Evolutionary conservation across 2,329 filamentous ascomycete genomes (phyloP), one percentile per base, ranked within the genome.

Genomic region (Drechslera avenae): DNA sequence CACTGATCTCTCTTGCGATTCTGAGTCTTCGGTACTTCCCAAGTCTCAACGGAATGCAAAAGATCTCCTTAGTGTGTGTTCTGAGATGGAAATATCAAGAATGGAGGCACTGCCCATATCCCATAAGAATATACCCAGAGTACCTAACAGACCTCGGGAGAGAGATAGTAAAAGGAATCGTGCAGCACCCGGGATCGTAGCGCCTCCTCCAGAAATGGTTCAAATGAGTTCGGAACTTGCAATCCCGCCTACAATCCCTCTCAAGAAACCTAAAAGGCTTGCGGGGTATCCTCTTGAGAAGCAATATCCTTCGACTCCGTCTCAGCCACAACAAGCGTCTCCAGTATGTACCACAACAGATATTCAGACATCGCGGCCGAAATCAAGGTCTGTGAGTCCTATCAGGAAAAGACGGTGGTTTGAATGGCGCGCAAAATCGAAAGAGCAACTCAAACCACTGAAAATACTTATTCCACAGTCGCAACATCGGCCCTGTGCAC

Each of bases 281-380:
- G 21, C 39, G 3, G 50, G 52, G 17, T 49, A 58, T 16, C 54
- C 54, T n/a, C 59, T 54, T 23, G 57, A 61, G 3, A 32, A 62
- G 36, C 64, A 67, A 46, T 52, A 59, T 39, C 62, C 63, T 44
- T 53, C 52, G 28, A 59, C 64, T n/a, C 57, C 65, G 26, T 43
- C 47, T n/a, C 66, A 64, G 45, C 65, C 65, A 8, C n/a, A 39
- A 23, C 62, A 62, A 16, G 54, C 66, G 18, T 64, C 57, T 6
- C 64, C 66, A 10, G 31, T 32, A 17, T 68, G 66, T 61, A 57
- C 53, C 9, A 60, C 52, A 31, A 59, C 59, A 36, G 58, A 66
- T 33, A 55, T 40, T 9, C 48, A 54, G 0, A 54, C 53, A 8
- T 59, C 62, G 18, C 57, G 54, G 21, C 57, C 41, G 13, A 52